These are phyloP conservation scores for Digitaria exilis DNA, from an alignment of 202 grass and related monocot species.

Conservation along the genomic window DNA sequence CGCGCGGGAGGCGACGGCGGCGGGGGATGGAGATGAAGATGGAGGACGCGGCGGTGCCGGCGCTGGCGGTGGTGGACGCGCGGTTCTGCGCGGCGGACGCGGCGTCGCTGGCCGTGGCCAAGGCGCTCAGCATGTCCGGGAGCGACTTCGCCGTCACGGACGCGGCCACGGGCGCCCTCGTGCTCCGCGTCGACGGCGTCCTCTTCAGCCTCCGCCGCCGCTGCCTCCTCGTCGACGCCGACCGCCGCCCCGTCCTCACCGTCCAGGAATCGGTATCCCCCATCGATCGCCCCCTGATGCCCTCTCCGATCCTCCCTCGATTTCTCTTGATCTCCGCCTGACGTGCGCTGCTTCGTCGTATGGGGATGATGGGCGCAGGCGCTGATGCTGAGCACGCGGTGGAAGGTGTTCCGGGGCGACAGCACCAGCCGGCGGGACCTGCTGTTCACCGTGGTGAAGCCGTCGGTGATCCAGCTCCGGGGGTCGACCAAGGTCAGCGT, in stretches of 20 bases:
- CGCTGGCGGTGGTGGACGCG: slow-evolving; percentile 55
- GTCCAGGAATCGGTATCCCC: slow-evolving; percentile 46
- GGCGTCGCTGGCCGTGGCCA: slow-evolving; percentile 47
- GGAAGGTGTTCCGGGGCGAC: slow-evolving; percentile 66
- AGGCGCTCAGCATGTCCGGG: slow-evolving; percentile 55
- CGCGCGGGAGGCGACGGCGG: not conserved
- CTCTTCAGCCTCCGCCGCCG: slow-evolving; percentile 44
- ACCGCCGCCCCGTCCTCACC: slow-evolving; percentile 52
- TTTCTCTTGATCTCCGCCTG: not conserved
- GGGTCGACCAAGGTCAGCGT: slow-evolving; percentile 44
- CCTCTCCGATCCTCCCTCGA: not conserved
- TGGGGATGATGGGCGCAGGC: slow-evolving; percentile 10
- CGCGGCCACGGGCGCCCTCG: slow-evolving; percentile 43
- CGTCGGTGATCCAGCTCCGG: slow-evolving; percentile 52
- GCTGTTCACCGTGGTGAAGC: slow-evolving; percentile 59
- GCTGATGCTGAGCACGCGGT: slow-evolving; percentile 45
- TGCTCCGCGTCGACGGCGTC: slow-evolving; percentile 52
- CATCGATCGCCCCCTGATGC: too few relatives aligned
- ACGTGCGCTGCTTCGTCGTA: not conserved
- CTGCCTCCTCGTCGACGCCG: slow-evolving; percentile 56
- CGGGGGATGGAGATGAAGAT: not conserved
- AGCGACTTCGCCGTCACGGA: slow-evolving; percentile 57
- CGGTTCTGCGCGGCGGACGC: slow-evolving; percentile 48
- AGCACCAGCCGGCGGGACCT: slow-evolving; percentile 50
- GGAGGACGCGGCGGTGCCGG: slow-evolving; percentile 29